Evolutionary conservation across 352 stramenopile species (phyloP).

Genomic region (Phytopythium kandeliae): DNA sequence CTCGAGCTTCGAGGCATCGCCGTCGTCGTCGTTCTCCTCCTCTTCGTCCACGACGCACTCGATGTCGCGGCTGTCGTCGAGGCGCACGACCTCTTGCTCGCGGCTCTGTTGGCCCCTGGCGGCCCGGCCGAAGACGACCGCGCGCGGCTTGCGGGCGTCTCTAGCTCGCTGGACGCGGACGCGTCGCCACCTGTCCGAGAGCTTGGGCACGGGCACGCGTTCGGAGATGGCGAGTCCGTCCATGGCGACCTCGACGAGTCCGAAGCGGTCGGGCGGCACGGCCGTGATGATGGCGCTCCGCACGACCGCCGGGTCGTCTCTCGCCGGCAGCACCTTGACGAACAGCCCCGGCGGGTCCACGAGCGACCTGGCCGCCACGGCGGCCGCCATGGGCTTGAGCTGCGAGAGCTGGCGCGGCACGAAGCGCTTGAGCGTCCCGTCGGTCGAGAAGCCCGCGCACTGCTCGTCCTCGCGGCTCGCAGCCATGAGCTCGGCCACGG

Average conservation of each 20-base stretch:
- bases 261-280: slow-evolving; percentile 55
- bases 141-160: slow-evolving; percentile 24
- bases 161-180: slow-evolving; percentile 40
- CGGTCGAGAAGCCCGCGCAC: slow-evolving; percentile 64
- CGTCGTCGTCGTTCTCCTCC: slow-evolving; percentile 12
- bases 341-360: slow-evolving; percentile 44
- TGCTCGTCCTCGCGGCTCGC: slow-evolving; percentile 59
- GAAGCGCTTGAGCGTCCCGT: slow-evolving; percentile 72
- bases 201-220: slow-evolving; percentile 44
- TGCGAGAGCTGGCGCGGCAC: slow-evolving; percentile 70
- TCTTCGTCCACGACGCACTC: slow-evolving; percentile 28
- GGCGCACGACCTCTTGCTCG: slow-evolving; percentile 11
- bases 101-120: slow-evolving; percentile 11
- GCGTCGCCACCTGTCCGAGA: slow-evolving; percentile 54
- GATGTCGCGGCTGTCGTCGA: slow-evolving; percentile 26
- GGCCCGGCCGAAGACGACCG: slow-evolving; percentile 41
- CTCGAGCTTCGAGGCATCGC: slow-evolving; percentile 15
- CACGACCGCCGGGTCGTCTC: slow-evolving; percentile 31
- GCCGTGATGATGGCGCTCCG: slow-evolving; percentile 49
- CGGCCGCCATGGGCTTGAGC: slow-evolving; percentile 37
- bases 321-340: slow-evolving; percentile 50
- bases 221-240: slow-evolving; percentile 48
- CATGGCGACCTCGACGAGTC: slow-evolving; percentile 45
- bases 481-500: slow-evolving; percentile 44
- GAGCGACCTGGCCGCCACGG: slow-evolving; percentile 6